phyloP scores from a whole-genome alignment of 140 eudicot genomes.

The Anethum foeniculum region DNA sequence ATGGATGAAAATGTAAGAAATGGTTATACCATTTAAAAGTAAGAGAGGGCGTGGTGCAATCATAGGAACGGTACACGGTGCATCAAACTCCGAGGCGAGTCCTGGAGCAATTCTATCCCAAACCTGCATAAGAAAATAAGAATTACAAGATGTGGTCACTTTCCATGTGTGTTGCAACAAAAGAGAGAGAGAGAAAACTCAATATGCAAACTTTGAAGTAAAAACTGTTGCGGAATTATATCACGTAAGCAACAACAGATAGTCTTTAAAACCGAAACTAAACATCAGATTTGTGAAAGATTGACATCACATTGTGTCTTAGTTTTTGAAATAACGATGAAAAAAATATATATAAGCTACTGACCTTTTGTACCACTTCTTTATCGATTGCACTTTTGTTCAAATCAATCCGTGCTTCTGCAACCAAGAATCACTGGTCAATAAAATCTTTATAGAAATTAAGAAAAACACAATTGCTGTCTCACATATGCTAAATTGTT shows the following conservation, averaged over 20 bases:
- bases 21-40: constrained; percentile 54
- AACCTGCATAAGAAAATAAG: constrained; percentile 41
- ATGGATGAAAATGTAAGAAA: neutral
- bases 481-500: neutral
- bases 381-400: constrained; percentile 65
- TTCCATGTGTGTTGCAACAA: neutral
- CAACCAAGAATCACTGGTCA: constrained; percentile 13
- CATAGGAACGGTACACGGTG: constrained; percentile 63
- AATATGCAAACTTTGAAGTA: neutral
- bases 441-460: neutral
- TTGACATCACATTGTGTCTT: neutral
- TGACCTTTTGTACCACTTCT: constrained; percentile 91
- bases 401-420: constrained; percentile 70
- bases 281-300: neutral
- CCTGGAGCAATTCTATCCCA: constrained; percentile 97
- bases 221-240: neutral
- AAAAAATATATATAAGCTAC: constrained; percentile 7
- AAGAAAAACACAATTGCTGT: neutral
- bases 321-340: neutral
- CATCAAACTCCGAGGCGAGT: constrained; percentile 60
- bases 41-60: constrained; percentile 88
- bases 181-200: neutral
- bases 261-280: neutral
- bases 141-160: neutral
- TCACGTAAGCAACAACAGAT: neutral